These are phyloP conservation scores for Flaveria ramosissima DNA, from an alignment of 129 eudicot species.

Conservation along the genomic window DNA sequence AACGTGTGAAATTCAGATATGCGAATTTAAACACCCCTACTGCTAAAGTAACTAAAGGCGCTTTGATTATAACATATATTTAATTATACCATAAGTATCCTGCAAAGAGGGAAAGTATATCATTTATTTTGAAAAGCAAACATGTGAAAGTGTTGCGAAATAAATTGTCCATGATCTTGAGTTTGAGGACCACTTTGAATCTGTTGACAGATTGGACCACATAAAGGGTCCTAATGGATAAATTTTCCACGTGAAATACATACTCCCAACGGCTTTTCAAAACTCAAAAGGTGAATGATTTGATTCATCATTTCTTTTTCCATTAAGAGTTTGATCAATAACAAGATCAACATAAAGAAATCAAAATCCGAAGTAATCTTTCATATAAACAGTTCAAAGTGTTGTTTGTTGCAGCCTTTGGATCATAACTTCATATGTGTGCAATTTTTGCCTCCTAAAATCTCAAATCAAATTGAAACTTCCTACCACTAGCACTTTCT, in stretches of 20 bases:
- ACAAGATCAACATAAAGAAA: background rate
- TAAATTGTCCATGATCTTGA: slow-evolving; percentile 23
- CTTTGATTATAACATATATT: no score
- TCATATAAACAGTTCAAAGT: slow-evolving; percentile 31
- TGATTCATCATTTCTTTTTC: no score
- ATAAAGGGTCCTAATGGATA: slow-evolving; percentile 25
- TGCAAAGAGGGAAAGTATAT: background rate
- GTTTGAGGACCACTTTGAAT: slow-evolving; percentile 40
- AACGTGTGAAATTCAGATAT: no score
- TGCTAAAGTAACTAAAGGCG: no score
- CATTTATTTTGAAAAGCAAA: background rate
- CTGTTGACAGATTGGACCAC: slow-evolving; percentile 38
- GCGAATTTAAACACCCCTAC: no score
- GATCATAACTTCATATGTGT: slow-evolving; percentile 4
- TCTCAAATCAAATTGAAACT: slow-evolving; percentile 17
- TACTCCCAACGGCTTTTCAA: background rate
- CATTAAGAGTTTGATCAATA: background rate
- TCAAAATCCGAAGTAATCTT: slow-evolving; percentile 12
- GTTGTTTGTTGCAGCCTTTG: slow-evolving; percentile 13
- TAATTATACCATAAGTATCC: background rate
- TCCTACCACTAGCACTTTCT: slow-evolving; percentile 30
- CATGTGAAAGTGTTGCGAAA: slow-evolving; percentile 33
- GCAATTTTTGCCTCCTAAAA: slow-evolving; percentile 25
- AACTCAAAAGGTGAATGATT: slow-evolving; percentile 10
- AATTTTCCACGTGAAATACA: slow-evolving; percentile 34